Percentiles rank a stretch among this genome's conserved stretches.
These are phyloP conservation scores for Aspergillus aculeatinus DNA, from an alignment of 2,329 filamentous ascomycete genomes.

Conservation along the genomic window DNA sequence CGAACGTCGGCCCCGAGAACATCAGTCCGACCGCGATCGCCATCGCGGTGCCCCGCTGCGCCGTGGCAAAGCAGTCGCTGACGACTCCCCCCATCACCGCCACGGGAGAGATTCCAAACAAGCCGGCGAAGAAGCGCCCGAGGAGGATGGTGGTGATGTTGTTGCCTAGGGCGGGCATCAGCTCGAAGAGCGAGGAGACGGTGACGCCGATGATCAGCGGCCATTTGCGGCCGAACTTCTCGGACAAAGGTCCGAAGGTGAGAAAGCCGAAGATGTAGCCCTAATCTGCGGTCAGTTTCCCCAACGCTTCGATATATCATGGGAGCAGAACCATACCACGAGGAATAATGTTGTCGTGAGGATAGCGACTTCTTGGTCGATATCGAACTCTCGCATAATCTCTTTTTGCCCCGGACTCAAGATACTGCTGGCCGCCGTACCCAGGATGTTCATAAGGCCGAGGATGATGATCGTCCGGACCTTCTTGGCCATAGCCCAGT, in stretches of 20 bases:
- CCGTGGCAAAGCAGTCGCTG: conserved; percentile 38
- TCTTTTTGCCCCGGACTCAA: not conserved
- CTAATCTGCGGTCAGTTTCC: not conserved
- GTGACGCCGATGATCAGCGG: conserved; percentile 55
- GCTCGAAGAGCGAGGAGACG: conserved; percentile 55
- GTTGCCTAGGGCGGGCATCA: conserved; percentile 53
- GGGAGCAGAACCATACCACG: not conserved
- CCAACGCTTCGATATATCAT: too few species aligned
- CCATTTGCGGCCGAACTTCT: conserved; percentile 51
- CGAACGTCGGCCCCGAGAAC: conserved; percentile 5
- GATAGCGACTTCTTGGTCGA: not conserved
- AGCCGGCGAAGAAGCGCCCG: conserved; percentile 45
- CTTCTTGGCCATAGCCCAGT: not conserved
- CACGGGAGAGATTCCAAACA: conserved; percentile 46
- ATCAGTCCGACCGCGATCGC: conserved; percentile 13
- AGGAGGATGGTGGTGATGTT: conserved; percentile 47
- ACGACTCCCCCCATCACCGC: conserved; percentile 43
- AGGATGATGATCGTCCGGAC: not conserved
- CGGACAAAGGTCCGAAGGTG: conserved; percentile 52
- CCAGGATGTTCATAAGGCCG: not conserved
- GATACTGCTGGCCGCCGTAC: conserved; percentile 1
- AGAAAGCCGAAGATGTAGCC: conserved; percentile 45
- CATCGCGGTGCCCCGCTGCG: conserved; percentile 2
- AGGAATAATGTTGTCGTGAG: conserved; percentile 5
- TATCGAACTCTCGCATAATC: not conserved